Percentiles rank a stretch among this genome's conserved stretches.
phyloP scores from a whole-genome alignment of 2,329 filamentous ascomycete genomes.

The Fusarium hostae region DNA sequence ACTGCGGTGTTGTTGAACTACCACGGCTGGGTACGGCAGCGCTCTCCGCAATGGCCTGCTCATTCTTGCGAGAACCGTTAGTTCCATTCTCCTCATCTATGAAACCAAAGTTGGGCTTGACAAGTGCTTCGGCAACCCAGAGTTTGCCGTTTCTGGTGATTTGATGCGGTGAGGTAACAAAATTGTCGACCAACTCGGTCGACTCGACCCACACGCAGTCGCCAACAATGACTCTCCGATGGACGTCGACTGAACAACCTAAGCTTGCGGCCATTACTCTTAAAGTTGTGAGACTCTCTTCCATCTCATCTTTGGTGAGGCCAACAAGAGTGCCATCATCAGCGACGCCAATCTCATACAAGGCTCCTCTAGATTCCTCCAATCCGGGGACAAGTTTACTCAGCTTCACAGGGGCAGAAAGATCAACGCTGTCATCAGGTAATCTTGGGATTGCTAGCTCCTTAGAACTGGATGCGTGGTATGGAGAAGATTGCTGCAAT shows the following conservation, averaged over 20 bases:
- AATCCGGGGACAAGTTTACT: conserved; percentile 78
- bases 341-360: conserved; percentile 96
- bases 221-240: conserved; percentile 85
- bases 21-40: conserved; percentile 52
- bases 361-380: conserved; percentile 90
- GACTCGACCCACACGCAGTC: conserved; percentile 78
- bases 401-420: conserved; percentile 59
- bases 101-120: conserved; percentile 75
- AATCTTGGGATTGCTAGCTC: conserved; percentile 80
- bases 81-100: conserved; percentile 15
- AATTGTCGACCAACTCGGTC: conserved; percentile 46
- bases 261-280: conserved; percentile 92
- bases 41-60: conserved; percentile 13
- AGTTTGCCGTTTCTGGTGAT: conserved; percentile 64
- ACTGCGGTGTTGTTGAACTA: conserved; percentile 73
- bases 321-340: conserved; percentile 94
- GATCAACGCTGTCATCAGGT: conserved; percentile 69
- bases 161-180: conserved; percentile 35
- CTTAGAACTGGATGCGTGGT: conserved; percentile 82
- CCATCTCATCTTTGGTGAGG: conserved; percentile 88
- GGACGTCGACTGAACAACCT: conserved; percentile 84
- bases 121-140: conserved; percentile 89
- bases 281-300: conserved; percentile 87
- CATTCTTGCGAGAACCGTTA: not conserved
- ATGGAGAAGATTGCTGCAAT: conserved; percentile 91